Evolutionary conservation across 1,284 basidiomycete species (phyloP).

Genomic region (Meira miltonrushii): DNA sequence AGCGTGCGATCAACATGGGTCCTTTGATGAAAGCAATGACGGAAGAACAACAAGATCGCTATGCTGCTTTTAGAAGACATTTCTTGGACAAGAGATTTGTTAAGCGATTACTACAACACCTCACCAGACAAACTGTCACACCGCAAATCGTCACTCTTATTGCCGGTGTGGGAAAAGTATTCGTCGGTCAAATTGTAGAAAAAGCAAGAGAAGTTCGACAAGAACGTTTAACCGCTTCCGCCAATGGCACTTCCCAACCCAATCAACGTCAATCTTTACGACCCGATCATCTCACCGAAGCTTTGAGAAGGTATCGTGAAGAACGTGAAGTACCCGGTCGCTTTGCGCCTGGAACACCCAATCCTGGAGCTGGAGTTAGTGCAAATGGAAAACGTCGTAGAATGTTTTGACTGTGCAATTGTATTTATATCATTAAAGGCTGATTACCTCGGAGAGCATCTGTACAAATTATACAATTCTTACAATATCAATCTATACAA

Average conservation of each 20-base stretch:
- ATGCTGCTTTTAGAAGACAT: constrained; percentile 77
- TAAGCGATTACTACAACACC: constrained; percentile 76
- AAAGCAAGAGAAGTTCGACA: constrained; percentile 75
- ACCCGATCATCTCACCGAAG: constrained; percentile 80
- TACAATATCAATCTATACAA: neutral
- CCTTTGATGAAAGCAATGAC: constrained; percentile 75
- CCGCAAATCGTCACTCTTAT: constrained; percentile 80
- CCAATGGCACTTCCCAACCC: no score
- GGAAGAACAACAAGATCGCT: constrained; percentile 75
- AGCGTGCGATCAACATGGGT: constrained; percentile 55
- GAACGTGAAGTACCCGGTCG: constrained; percentile 60
- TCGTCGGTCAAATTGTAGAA: constrained; percentile 85
- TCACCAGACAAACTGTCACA: constrained; percentile 69
- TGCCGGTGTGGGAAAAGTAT: constrained; percentile 81
- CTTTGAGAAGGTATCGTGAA: constrained; percentile 73
- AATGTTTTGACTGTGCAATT: constrained; percentile 26
- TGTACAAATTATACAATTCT: neutral
- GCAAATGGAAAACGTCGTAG: constrained; percentile 30
- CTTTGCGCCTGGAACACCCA: constrained; percentile 35
- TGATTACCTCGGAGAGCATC: no score
- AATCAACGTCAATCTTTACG: constrained; percentile 69
- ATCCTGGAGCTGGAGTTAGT: constrained; percentile 31
- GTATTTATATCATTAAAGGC: constrained; percentile 5
- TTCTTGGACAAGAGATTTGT: constrained; percentile 77
- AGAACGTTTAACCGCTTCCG: constrained; percentile 56